Evolutionary conservation across 257 asterid species (phyloP).

Genomic region (Prunella vulgaris): DNA sequence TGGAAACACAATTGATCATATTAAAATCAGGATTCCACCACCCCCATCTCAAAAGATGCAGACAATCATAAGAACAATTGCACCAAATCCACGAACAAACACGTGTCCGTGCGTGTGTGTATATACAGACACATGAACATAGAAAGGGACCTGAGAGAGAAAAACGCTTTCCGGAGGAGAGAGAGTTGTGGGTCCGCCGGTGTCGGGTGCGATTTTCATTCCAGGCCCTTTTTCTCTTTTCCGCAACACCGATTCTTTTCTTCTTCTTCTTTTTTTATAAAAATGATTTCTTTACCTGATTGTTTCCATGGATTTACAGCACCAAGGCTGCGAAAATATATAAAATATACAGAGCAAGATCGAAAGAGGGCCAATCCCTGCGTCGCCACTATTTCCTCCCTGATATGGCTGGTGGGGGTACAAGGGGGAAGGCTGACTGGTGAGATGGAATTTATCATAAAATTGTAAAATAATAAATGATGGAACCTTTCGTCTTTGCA

Average conservation of each 20-base stretch:
- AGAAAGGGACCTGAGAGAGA: conserved; percentile 31
- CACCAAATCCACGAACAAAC: not conserved
- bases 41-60: conserved; percentile 19
- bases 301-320: conserved; percentile 9
- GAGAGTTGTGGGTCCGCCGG: conserved; percentile 42
- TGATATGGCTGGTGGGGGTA: conserved; percentile 28
- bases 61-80: conserved; percentile 12
- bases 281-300: conserved; percentile 1
- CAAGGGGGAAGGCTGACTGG: not conserved
- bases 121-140: conserved; percentile 7
- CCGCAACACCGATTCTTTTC: conserved; percentile 7
- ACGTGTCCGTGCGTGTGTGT: conserved; percentile 6
- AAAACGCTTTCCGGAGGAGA: conserved; percentile 23
- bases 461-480: not conserved
- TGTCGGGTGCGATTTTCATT: conserved; percentile 35
- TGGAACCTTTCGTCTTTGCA: not conserved
- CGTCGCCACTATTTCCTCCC: conserved; percentile 43
- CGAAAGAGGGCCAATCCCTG: conserved; percentile 12
- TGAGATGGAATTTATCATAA: not conserved
- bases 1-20: conserved; percentile 22
- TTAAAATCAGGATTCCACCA: conserved; percentile 7
- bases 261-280: no score
- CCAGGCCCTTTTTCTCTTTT: conserved; percentile 22
- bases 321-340: not conserved
- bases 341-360: conserved; percentile 6